Percentiles rank a stretch among this genome's conserved stretches.
Evolutionary conservation across 805 yeast species (phyloP).

Genomic region (Metschnikowia amazonensis): DNA sequence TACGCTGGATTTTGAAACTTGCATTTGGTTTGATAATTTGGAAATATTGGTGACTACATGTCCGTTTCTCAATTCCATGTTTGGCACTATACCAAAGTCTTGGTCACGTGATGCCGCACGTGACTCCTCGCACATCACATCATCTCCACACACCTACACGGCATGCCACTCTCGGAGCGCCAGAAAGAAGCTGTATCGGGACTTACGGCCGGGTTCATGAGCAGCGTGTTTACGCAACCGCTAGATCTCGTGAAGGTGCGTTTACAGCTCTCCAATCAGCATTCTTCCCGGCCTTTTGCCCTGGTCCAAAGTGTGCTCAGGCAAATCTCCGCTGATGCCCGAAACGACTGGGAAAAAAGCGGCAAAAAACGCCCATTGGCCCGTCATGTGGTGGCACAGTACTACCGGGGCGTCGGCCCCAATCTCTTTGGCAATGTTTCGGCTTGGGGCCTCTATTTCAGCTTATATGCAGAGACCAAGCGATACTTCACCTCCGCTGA

Average conservation of each 20-base stretch:
- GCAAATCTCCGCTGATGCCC: conserved; percentile 22
- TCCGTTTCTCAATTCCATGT: no score
- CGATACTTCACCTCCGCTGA: conserved; percentile 10
- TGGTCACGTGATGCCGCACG: not conserved
- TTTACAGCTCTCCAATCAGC: conserved; percentile 54
- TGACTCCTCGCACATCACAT: not conserved
- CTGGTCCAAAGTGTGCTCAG: conserved; percentile 20
- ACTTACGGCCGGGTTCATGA: conserved; percentile 70
- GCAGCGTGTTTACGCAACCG: conserved; percentile 85
- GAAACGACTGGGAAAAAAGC: conserved; percentile 7
- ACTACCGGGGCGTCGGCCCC: conserved; percentile 75
- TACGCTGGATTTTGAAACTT: no score
- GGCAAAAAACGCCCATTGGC: conserved; percentile 3
- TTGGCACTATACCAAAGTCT: no score
- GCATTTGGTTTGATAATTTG: no score
- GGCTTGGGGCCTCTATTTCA: conserved; percentile 89
- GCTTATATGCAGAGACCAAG: conserved; percentile 65
- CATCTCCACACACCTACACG: not conserved
- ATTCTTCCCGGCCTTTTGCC: conserved; percentile 18
- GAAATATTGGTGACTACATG: no score
- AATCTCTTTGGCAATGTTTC: conserved; percentile 78
- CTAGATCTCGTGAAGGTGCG: conserved; percentile 81
- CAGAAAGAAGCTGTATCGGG: conserved; percentile 66
- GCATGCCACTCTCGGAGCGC: conserved; percentile 15
- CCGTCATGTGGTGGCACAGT: conserved; percentile 15